These are phyloP conservation scores for Shiraia sp. DNA, from an alignment of 2,329 filamentous ascomycete genomes.

Conservation along the genomic window DNA sequence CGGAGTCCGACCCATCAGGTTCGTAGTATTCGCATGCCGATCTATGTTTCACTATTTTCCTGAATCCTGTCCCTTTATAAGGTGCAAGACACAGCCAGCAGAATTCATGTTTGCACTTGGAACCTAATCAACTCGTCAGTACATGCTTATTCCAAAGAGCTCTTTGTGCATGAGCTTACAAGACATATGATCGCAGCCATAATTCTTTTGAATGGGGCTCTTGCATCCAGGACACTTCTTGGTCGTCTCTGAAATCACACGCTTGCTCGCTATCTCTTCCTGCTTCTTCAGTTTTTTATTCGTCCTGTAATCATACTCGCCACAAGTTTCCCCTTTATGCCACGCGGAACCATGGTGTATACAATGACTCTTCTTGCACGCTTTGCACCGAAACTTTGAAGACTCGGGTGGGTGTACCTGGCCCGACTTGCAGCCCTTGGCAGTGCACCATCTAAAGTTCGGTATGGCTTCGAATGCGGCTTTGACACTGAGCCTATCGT, in stretches of 20 bases:
- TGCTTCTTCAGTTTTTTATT: conserved; percentile 27
- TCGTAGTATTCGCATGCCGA: conserved; percentile 2
- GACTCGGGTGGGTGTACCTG: conserved; percentile 53
- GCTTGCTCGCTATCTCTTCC: conserved; percentile 34
- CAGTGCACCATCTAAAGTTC: conserved; percentile 59
- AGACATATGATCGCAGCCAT: conserved; percentile 49
- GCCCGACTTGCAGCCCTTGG: conserved; percentile 54
- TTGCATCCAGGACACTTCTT: conserved; percentile 48
- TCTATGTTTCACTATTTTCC: conserved; percentile 6
- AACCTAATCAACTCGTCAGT: conserved; percentile 18
- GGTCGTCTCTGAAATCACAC: conserved; percentile 33
- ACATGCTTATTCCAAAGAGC: not conserved
- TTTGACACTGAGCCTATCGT: conserved; percentile 51
- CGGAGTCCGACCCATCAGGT: not conserved
- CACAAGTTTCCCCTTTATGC: conserved; percentile 48
- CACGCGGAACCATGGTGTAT: conserved; percentile 39
- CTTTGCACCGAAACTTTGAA: conserved; percentile 48
- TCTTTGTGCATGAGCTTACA: conserved; percentile 21
- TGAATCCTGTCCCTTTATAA: conserved; percentile 17
- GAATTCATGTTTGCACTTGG: conserved; percentile 45
- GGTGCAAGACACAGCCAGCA: conserved; percentile 45
- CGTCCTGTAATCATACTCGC: conserved; percentile 42
- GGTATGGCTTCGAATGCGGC: conserved; percentile 49
- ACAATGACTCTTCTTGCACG: conserved; percentile 44
- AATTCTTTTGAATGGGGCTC: conserved; percentile 45